These are phyloP conservation scores for Combretum micranthum DNA, from an alignment of 345 rosid genomes.

Conservation along the genomic window DNA sequence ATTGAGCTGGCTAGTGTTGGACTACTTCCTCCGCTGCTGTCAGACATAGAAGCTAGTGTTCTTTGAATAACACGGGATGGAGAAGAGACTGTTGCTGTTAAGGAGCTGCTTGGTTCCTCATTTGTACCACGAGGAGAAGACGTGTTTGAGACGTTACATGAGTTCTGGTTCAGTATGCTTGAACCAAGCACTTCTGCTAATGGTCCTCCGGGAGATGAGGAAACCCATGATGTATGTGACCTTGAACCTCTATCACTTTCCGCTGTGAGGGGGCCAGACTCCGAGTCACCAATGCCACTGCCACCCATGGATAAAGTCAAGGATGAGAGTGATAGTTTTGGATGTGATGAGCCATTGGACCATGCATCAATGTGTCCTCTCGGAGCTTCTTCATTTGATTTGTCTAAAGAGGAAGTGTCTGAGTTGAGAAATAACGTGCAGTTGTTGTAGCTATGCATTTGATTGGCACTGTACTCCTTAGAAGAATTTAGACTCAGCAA, in stretches of 20 bases:
- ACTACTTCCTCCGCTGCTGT: conserved; percentile 51
- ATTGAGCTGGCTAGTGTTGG: conserved; percentile 26
- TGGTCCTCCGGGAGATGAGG: conserved; percentile 63
- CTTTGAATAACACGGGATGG: conserved; percentile 55
- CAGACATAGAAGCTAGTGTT: conserved; percentile 46
- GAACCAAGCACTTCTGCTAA: conserved; percentile 62
- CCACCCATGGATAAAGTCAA: conserved; percentile 54
- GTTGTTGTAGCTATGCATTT: conserved; percentile 3
- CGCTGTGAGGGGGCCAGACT: conserved; percentile 16
- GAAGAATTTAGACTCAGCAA: conserved; percentile 22
- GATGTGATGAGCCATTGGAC: conserved; percentile 24
- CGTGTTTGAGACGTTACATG: no score
- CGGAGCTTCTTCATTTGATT: conserved; percentile 12
- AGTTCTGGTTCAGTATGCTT: conserved; percentile 3
- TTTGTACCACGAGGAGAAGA: conserved; percentile 3
- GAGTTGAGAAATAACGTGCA: conserved; percentile 13
- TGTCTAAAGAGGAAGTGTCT: conserved; percentile 16
- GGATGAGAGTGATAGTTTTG: conserved; percentile 30
- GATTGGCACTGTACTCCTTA: conserved; percentile 10
- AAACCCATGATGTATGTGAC: conserved; percentile 22
- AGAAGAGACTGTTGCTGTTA: conserved; percentile 34
- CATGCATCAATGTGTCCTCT: conserved; percentile 54
- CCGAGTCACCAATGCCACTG: conserved; percentile 19
- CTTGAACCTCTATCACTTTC: conserved; percentile 31
- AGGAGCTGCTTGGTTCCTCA: conserved; percentile 21